Percentiles rank a stretch among this genome's conserved stretches.
These are phyloP conservation scores for Trifolium repens DNA, from an alignment of 306 rosid species.

Conservation along the genomic window DNA sequence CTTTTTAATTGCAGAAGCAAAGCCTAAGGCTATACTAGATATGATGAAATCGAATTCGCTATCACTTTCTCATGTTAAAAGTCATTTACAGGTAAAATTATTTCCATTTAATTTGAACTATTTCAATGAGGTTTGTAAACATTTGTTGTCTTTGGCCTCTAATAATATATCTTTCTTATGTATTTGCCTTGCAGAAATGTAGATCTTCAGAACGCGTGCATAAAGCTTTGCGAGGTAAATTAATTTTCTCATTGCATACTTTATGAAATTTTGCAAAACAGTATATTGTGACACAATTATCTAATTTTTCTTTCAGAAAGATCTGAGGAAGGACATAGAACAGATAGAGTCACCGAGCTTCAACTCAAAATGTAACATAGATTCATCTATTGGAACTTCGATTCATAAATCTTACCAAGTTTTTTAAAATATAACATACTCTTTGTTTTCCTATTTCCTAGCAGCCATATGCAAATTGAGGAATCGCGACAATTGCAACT, in stretches of 20 bases:
- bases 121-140: conserved; percentile 18
- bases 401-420: background rate
- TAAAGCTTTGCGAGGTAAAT: conserved; percentile 47
- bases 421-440: background rate
- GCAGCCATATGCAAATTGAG: conserved; percentile 52
- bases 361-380: conserved; percentile 49
- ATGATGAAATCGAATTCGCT: conserved; percentile 53
- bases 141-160: background rate
- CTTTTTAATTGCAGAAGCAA: conserved; percentile 47
- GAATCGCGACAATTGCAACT: conserved; percentile 48
- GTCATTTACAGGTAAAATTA: conserved; percentile 57
- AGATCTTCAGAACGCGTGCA: conserved; percentile 39
- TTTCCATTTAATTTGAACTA: background rate
- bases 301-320: conserved; percentile 37
- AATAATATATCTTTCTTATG: background rate
- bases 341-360: conserved; percentile 43
- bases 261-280: background rate
- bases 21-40: conserved; percentile 58
- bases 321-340: conserved; percentile 38
- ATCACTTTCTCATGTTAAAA: conserved; percentile 55
- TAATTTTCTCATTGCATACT: conserved; percentile 13
- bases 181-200: conserved; percentile 50
- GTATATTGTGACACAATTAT: background rate
- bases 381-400: background rate
- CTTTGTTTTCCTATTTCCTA: background rate